Evolutionary conservation across 306 rosid species (phyloP), one percentile per base, ranked within the genome.

Genomic region (Biancaea sappan): DNA sequence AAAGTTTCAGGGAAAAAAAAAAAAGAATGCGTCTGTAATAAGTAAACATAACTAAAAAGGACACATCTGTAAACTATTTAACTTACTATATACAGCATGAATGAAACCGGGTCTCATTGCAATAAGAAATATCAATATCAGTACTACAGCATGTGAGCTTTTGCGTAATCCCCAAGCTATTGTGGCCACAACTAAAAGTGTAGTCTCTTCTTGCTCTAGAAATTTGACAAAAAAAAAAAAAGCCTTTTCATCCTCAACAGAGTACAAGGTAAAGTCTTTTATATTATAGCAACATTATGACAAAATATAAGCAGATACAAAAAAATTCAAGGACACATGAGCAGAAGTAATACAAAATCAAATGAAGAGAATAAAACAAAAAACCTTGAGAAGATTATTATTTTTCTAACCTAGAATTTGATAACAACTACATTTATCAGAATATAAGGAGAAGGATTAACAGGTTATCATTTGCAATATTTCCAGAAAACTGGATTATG

Each of bases 121-220:
- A 79, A 93, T 84, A 71, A 91, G 88, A 81, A 93, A 86, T 83
- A 93, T 91, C 79, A 93, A 81, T 63, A 84, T 82, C 82, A 93
- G 81, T 70, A 86, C 75, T 58, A 89, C 82, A 75, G 82, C 79
- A 65, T 91, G 90, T 69, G 98, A 93, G 87, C 90, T 87, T 84
- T 91, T 93, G 80, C 90, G 85, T 71, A 93, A 69, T 77, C 96
- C 92, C 98, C 98, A 93, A 57, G 88, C 96, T 58, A 93, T 82
- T 77, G 93, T 89, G 46, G 97, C 93, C 85, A 86, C 95, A 80
- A 89, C 80, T 79, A 87, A 80, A 66, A 93, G 84, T 57, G 79
- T 86, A 68, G 90, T 87, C 87, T 87, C 93, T 79, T 87, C 97
- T 77, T 73, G 87, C 70, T 81, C 97, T 90, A 82, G 64, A 59